These are phyloP conservation scores for Trichoderma semiorbis DNA, from an alignment of 2,329 filamentous ascomycete genomes.

Conservation along the genomic window DNA sequence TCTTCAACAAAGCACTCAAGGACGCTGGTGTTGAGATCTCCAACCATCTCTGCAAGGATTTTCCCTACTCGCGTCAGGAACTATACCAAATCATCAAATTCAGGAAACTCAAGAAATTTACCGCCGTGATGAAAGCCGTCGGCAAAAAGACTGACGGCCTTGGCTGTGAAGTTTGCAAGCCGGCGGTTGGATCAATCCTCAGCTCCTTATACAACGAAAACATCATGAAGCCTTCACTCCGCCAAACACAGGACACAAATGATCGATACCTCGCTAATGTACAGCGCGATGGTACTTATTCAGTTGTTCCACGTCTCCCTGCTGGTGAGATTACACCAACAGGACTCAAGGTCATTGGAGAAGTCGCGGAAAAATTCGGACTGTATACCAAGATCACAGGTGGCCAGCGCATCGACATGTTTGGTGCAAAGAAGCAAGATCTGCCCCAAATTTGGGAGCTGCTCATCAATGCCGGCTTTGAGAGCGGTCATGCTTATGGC, in stretches of 20 bases:
- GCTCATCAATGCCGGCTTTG: conserved; percentile 80
- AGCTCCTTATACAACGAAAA: conserved; percentile 80
- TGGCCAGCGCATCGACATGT: conserved; percentile 89
- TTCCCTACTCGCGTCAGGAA: conserved; percentile 77
- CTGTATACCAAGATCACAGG: conserved; percentile 92
- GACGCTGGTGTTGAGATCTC: conserved; percentile 83
- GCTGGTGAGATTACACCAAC: conserved; percentile 86
- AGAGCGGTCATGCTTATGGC: conserved; percentile 86
- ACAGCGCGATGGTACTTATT: conserved; percentile 87
- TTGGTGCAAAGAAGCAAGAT: conserved; percentile 85
- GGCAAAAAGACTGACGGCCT: conserved; percentile 69
- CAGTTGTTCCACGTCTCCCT: conserved; percentile 77
- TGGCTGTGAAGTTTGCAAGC: conserved; percentile 86
- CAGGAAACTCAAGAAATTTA: conserved; percentile 69
- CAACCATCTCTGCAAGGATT: conserved; percentile 82
- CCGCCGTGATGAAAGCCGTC: conserved; percentile 72
- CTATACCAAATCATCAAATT: conserved; percentile 88
- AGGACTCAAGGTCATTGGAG: conserved; percentile 77
- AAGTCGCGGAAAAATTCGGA: conserved; percentile 77
- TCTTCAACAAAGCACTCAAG: conserved; percentile 86
- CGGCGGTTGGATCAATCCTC: conserved; percentile 75
- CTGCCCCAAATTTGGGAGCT: conserved; percentile 77
- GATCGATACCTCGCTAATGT: conserved; percentile 87
- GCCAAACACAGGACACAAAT: conserved; percentile 86
- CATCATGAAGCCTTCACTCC: conserved; percentile 65